Conservation (phyloP, 208 protist species). For the Acanthamoeba royreba region DNA sequence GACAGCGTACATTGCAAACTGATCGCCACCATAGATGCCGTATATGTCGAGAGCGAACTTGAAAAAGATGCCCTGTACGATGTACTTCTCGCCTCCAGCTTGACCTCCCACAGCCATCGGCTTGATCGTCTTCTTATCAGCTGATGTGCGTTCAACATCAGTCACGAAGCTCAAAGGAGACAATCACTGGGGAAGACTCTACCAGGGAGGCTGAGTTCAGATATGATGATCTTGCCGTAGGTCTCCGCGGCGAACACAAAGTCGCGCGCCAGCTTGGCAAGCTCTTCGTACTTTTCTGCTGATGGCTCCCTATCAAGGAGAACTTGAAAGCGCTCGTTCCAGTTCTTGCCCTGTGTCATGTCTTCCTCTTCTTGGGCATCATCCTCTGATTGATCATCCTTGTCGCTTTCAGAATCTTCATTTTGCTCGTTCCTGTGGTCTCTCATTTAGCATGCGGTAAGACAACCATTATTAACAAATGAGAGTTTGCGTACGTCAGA, state of each 20-base stretch:
- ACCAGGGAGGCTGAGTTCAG: constrained; percentile 15
- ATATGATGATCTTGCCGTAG: constrained; percentile 46
- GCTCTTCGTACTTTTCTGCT: background rate
- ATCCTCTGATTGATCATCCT: too few species aligned
- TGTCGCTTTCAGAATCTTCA: background rate
- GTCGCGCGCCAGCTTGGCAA: constrained; percentile 16
- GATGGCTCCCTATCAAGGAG: background rate
- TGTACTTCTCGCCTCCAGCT: constrained; percentile 47
- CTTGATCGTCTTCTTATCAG: constrained; percentile 53
- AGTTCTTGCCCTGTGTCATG: background rate
- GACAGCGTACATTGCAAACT: background rate
- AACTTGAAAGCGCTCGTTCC: constrained; percentile 31
- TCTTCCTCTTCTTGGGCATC: background rate
- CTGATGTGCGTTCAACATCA: too few species aligned
- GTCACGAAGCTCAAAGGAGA: background rate
- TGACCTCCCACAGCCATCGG: constrained; percentile 5
- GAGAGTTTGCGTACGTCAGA: too few species aligned
- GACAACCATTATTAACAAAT: background rate
- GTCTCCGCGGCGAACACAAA: background rate
- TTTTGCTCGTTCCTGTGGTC: background rate
- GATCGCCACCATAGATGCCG: constrained; percentile 22
- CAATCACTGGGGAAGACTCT: background rate
- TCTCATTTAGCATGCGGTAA: background rate
- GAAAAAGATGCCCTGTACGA: constrained; percentile 49
- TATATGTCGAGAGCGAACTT: constrained; percentile 50